Percentiles rank a stretch among this genome's conserved stretches.
These are phyloP conservation scores for Gamsiella multidivaricata DNA, from an alignment of 192 early-diverging fungal species.

Conservation along the genomic window DNA sequence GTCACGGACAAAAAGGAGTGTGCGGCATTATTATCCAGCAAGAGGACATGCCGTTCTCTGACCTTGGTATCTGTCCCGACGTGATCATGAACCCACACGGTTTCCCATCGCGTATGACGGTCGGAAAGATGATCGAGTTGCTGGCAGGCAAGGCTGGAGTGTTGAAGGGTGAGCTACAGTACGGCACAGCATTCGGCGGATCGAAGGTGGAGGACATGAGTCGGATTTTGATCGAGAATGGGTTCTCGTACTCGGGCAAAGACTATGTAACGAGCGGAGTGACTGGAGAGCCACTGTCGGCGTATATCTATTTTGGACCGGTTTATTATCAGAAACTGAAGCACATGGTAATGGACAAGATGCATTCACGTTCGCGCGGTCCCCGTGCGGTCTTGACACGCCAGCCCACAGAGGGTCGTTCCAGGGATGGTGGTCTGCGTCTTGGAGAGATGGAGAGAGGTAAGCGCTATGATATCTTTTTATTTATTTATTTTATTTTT, in stretches of 20 bases:
- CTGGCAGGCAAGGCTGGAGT: slow-evolving; percentile 96
- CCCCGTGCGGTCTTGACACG: slow-evolving; percentile 92
- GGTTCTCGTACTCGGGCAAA: slow-evolving; percentile 97
- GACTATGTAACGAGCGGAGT: slow-evolving; percentile 92
- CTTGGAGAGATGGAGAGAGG: slow-evolving; percentile 97
- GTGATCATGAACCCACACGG: slow-evolving; percentile 99
- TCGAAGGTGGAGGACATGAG: slow-evolving; percentile 97
- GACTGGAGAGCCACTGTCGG: slow-evolving; percentile 90
- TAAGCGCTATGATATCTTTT: slow-evolving; percentile 4
- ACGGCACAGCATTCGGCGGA: slow-evolving; percentile 97
- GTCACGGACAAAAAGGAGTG: slow-evolving; percentile 98
- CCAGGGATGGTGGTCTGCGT: slow-evolving; percentile 95
- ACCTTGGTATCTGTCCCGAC: slow-evolving; percentile 90
- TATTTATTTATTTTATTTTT: background rate
- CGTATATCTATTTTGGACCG: slow-evolving; percentile 97
- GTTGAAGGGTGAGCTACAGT: slow-evolving; percentile 89
- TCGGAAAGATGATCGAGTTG: slow-evolving; percentile 99
- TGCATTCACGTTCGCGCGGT: slow-evolving; percentile 92
- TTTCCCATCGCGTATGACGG: slow-evolving; percentile 99
- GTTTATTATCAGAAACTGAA: slow-evolving; percentile 98
- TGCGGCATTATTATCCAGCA: slow-evolving; percentile 97
- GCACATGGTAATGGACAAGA: slow-evolving; percentile 99
- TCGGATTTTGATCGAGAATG: slow-evolving; percentile 88
- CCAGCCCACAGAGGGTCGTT: slow-evolving; percentile 97
- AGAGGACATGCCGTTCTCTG: slow-evolving; percentile 97